phyloP scores from a whole-genome alignment of 495 filamentous ascomycete genomes.

The Entonaema liquescens region DNA sequence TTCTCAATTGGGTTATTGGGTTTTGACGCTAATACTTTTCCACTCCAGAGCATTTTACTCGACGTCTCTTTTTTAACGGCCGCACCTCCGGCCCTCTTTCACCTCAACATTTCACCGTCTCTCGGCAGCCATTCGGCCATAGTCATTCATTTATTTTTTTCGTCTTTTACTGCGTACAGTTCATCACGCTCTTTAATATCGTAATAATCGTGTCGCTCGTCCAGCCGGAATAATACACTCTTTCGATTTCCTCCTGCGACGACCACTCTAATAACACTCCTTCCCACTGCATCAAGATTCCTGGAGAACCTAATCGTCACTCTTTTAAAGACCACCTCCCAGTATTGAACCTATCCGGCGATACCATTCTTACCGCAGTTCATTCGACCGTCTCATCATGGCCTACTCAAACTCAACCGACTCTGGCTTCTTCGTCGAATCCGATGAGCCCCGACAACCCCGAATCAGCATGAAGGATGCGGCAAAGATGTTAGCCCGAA shows the following conservation, averaged over 20 bases:
- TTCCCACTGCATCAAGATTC: slow-evolving; percentile 50
- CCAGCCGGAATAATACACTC: slow-evolving; percentile 56
- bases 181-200: slow-evolving; percentile 64
- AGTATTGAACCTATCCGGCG: slow-evolving; percentile 27
- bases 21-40: slow-evolving; percentile 44
- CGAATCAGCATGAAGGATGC: slow-evolving; percentile 72
- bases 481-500: slow-evolving; percentile 73
- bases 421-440: slow-evolving; percentile 86
- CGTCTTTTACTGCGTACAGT: slow-evolving; percentile 48
- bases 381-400: slow-evolving; percentile 63
- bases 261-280: slow-evolving; percentile 49
- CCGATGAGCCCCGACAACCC: slow-evolving; percentile 63
- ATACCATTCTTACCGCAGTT: slow-evolving; percentile 33
- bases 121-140: slow-evolving; percentile 54
- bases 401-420: slow-evolving; percentile 68
- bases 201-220: slow-evolving; percentile 56
- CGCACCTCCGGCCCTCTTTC: slow-evolving; percentile 52
- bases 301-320: slow-evolving; percentile 62
- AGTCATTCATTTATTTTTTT: slow-evolving; percentile 58
- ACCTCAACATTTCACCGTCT: slow-evolving; percentile 46
- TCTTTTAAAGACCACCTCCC: slow-evolving; percentile 48
- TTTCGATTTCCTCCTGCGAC: slow-evolving; percentile 53
- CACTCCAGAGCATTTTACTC: slow-evolving; percentile 44
- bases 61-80: slow-evolving; percentile 46
- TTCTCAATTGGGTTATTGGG: slow-evolving; percentile 40